Conservation (phyloP, 169 alveolate species). For the Plasmodium reichenowi region DNA sequence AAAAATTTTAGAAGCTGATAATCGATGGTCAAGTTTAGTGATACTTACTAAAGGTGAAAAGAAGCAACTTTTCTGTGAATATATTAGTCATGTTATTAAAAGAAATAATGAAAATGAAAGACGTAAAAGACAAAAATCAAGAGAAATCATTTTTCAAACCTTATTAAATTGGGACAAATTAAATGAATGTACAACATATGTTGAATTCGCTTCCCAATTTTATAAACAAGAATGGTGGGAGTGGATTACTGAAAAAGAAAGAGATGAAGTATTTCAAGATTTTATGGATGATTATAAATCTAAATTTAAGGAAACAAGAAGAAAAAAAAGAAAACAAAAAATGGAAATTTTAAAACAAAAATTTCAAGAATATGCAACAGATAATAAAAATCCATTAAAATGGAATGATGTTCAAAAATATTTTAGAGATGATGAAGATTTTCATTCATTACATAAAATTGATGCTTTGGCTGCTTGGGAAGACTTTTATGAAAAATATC, state of each 20-base stretch:
- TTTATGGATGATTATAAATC: constrained; percentile 80
- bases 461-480: constrained; percentile 83
- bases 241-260: constrained; percentile 85
- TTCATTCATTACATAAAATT: constrained; percentile 80
- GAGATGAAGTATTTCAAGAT: constrained; percentile 88
- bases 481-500: constrained; percentile 78
- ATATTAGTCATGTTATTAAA: constrained; percentile 86
- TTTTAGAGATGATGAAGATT: constrained; percentile 78
- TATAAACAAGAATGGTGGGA: constrained; percentile 89
- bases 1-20: constrained; percentile 79
- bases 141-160: constrained; percentile 81
- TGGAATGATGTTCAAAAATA: constrained; percentile 81
- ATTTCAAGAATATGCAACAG: constrained; percentile 68
- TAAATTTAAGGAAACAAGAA: constrained; percentile 77
- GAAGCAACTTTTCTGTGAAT: constrained; percentile 88
- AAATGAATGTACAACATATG: constrained; percentile 77
- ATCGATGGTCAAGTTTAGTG: constrained; percentile 81
- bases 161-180: constrained; percentile 82
- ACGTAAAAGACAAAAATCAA: constrained; percentile 81
- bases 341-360: constrained; percentile 78
- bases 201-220: constrained; percentile 84
- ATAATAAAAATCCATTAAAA: constrained; percentile 59
- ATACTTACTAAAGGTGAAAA: constrained; percentile 88
- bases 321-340: constrained; percentile 76
- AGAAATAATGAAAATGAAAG: constrained; percentile 86